Percentiles rank a stretch among this genome's conserved stretches.
Evolutionary conservation across 257 asterid species (phyloP).

Genomic region (Penstemon eatonii): DNA sequence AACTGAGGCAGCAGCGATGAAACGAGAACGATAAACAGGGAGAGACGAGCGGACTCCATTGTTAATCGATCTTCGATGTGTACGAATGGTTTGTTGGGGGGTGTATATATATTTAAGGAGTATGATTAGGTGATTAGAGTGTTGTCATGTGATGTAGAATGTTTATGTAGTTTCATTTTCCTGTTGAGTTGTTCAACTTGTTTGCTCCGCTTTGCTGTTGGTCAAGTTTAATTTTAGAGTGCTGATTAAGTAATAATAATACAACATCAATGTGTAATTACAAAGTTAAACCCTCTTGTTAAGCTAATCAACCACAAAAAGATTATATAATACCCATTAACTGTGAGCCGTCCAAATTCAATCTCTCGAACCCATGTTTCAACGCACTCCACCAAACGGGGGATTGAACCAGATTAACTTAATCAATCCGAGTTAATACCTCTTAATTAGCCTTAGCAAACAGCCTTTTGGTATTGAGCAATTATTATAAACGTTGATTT

Average conservation of each 20-base stretch:
- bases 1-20: slow-evolving; percentile 41
- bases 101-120: slow-evolving; percentile 31
- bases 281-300: neutral
- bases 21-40: slow-evolving; percentile 31
- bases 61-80: neutral
- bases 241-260: slow-evolving; percentile 47
- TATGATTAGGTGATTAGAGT: slow-evolving; percentile 40
- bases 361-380: too few species aligned
- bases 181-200: slow-evolving; percentile 28
- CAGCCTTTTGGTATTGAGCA: neutral
- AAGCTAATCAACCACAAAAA: too few species aligned
- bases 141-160: slow-evolving; percentile 22
- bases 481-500: neutral
- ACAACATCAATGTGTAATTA: neutral
- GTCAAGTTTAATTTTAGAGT: slow-evolving; percentile 68
- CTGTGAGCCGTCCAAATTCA: too few species aligned
- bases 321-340: too few species aligned
- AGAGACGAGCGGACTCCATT: slow-evolving; percentile 23
- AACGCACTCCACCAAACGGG: neutral
- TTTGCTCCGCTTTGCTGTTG: slow-evolving; percentile 33
- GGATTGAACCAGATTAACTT: too few species aligned
- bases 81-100: neutral
- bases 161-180: slow-evolving; percentile 28
- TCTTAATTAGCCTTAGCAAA: neutral
- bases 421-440: neutral